Evolutionary conservation across 768 basidiomycete species (phyloP).

Genomic region (Kwoniella sp.): DNA sequence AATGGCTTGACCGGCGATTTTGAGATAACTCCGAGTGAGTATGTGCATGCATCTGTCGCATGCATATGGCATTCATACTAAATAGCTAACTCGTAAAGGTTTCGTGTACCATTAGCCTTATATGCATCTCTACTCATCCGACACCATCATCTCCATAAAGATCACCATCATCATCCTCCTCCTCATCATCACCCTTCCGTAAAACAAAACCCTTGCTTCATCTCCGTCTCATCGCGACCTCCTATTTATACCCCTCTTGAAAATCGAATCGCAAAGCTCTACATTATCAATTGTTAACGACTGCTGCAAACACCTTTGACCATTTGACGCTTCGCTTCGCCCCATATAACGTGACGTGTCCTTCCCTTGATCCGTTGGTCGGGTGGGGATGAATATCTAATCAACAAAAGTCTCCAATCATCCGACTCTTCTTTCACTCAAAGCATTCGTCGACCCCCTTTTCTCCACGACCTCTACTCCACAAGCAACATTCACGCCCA

Average conservation of each 20-base stretch:
- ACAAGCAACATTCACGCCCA: conserved; percentile 21
- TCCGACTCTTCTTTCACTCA: not conserved
- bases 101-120: not conserved
- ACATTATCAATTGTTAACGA: not conserved
- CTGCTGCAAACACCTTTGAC: not conserved
- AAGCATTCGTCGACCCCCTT: not conserved
- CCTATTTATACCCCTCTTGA: not conserved
- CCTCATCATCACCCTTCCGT: not conserved
- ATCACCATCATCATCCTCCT: not conserved
- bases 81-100: too few relatives aligned
- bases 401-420: not conserved
- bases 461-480: conserved; percentile 2
- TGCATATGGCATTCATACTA: not conserved
- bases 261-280: not conserved
- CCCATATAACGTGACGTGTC: conserved; percentile 16
- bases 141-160: not conserved
- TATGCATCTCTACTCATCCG: not conserved
- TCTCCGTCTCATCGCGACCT: not conserved
- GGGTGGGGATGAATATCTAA: conserved; percentile 32
- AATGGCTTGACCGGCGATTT: not conserved
- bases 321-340: not conserved
- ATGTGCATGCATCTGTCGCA: not conserved
- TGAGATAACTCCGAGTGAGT: conserved; percentile 3
- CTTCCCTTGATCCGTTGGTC: conserved; percentile 13
- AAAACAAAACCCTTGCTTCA: not conserved